Base-by-base conservation (phyloP, 768 basidiomycete species). In the Strobilomyces dryophilus region DNA sequence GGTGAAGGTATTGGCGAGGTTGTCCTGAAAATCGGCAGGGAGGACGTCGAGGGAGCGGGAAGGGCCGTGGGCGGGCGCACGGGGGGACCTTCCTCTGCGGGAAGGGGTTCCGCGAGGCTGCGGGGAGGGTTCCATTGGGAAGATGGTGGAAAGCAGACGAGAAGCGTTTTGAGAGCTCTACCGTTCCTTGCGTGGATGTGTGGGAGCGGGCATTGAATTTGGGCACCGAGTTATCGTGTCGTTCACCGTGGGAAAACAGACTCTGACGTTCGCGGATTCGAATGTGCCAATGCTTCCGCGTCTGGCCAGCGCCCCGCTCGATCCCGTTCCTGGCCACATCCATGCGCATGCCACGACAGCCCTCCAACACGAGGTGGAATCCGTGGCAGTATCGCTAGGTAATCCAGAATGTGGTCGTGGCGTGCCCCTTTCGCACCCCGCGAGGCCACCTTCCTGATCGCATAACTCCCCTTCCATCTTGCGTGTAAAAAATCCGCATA, bases 31-130 rank as follows among this genome's bases (percentile, higher is more conserved):
- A 75, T 81, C 67, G 75, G 71, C 63, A 74, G 75, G 56, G 66
- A 76, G 54, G 76, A 74, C 61, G 76, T 72, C 69, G 74, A 77
- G 55, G 47, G 64, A 47, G 47, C 61, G 77, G 64, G 66, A 71
- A 35, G 65, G 67, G 67, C 73, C 72, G 69, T 78, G 76, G 42
- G 76, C 68, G 41, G 72, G 72, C 61, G 80, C 74, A 69, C 77
- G 77, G 55, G 83, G 80, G 14, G 84, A 83, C 75, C 78, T 78
- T 54, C 80, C 83, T 54, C 82, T 76, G 61, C 85, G 82, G 57
- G 83, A 79, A 52, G 83, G 79, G 17, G 82, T 78, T 29, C 80
- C 80, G 51, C 84, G 79, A 52, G 80, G 73, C 26, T 76, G 76
- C 49, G 76, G 62, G 76, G 71, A 53, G 73, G 65, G 62, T 64